Conservation (phyloP, 129 eudicot species). For the Lactuca sativa region DNA sequence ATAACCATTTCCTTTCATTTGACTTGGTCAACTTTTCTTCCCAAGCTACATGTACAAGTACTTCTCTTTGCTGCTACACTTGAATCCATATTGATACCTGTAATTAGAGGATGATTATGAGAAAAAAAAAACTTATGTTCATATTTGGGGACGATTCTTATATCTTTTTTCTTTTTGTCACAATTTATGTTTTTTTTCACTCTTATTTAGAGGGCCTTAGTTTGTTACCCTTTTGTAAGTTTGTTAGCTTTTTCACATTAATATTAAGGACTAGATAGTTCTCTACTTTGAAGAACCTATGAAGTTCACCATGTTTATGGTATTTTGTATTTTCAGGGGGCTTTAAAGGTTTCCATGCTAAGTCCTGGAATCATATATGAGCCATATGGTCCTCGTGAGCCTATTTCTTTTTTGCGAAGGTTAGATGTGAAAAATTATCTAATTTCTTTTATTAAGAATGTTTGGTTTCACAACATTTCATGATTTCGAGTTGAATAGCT, state of each 20-base stretch:
- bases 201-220: slow-evolving; percentile 10
- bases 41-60: slow-evolving; percentile 4
- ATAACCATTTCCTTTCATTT: slow-evolving; percentile 16
- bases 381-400: slow-evolving; percentile 92
- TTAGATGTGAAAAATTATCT: slow-evolving; percentile 30
- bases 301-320: slow-evolving; percentile 11
- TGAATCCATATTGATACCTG: slow-evolving; percentile 5
- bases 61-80: slow-evolving; percentile 5
- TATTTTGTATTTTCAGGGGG: slow-evolving; percentile 57
- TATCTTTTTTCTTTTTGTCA: not conserved
- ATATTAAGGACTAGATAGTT: not conserved
- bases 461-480: slow-evolving; percentile 10
- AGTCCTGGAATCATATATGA: slow-evolving; percentile 93
- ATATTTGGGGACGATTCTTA: too few relatives aligned
- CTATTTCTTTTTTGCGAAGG: slow-evolving; percentile 72
- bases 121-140: too few relatives aligned
- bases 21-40: slow-evolving; percentile 10
- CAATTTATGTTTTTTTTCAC: not conserved
- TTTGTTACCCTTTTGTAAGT: slow-evolving; percentile 4
- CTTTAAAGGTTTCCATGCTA: slow-evolving; percentile 60
- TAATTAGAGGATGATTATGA: too few relatives aligned
- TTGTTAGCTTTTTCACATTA: not conserved
- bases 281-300: not conserved
- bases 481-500: not conserved
- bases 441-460: not conserved